phyloP scores from a whole-genome alignment of 352 stramenopile genomes.

The Pythium apleroticum region DNA sequence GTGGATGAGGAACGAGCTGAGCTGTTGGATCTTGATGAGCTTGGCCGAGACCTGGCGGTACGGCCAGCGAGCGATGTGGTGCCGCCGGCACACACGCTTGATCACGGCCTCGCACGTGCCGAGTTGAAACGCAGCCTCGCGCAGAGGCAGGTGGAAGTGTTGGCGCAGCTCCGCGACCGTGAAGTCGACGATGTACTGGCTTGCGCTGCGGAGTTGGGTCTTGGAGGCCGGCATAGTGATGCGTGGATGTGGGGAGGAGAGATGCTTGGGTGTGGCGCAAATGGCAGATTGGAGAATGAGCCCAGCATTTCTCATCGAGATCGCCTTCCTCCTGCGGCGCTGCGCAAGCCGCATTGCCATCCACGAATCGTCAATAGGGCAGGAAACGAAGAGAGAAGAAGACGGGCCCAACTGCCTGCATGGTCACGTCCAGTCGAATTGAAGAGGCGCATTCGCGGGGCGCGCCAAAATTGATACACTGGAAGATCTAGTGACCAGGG shows the following conservation, averaged over 20 bases:
- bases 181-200: constrained; percentile 54
- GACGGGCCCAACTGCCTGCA: constrained; percentile 4
- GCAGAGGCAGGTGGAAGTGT: constrained; percentile 84
- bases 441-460: neutral
- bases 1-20: constrained; percentile 84
- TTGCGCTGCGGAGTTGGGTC: neutral
- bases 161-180: constrained; percentile 78
- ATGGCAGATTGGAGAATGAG: constrained; percentile 1
- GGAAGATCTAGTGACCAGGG: constrained; percentile 2
- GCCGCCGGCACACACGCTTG: constrained; percentile 80
- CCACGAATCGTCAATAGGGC: constrained; percentile 1
- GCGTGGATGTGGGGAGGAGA: neutral
- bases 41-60: constrained; percentile 87
- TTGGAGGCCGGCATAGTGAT: neutral
- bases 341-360: neutral
- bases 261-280: neutral
- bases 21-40: constrained; percentile 84
- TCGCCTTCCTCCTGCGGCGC: neutral
- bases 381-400: constrained; percentile 1
- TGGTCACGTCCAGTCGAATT: constrained; percentile 1
- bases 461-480: constrained; percentile 7
- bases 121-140: constrained; percentile 68
- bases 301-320: constrained; percentile 2
- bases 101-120: constrained; percentile 80
- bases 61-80: constrained; percentile 79